A percentile compares a stretch with the other conserved stretches of the same genome.
Conservation (phyloP, 116 monocot genomes). For the Zostera marina region DNA sequence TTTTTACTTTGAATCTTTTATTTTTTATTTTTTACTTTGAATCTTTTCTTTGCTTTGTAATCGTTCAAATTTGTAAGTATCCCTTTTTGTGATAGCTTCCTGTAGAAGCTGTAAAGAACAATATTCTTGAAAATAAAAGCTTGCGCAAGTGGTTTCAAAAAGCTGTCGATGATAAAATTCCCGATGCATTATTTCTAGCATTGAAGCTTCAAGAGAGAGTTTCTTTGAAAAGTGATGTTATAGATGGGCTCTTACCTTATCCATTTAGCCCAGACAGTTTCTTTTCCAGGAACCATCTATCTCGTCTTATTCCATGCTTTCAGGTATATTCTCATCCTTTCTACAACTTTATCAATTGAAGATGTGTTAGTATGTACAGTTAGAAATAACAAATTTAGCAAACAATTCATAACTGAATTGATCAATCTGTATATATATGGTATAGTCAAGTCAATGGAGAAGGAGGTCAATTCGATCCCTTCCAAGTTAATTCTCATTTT, state of each 20-base stretch:
- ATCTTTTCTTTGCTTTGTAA: too few relatives aligned
- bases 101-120: constrained; percentile 34
- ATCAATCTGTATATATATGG: too few relatives aligned
- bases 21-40: not conserved
- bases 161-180: constrained; percentile 48
- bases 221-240: constrained; percentile 15
- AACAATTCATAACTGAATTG: too few relatives aligned
- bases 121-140: constrained; percentile 46
- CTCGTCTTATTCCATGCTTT: constrained; percentile 49
- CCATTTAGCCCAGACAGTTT: constrained; percentile 42
- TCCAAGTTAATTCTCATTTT: too few relatives aligned
- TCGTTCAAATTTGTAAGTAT: constrained; percentile 12
- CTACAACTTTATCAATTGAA: not conserved
- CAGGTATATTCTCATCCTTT: constrained; percentile 31
- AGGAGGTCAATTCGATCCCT: too few relatives aligned
- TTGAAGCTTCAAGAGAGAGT: constrained; percentile 72
- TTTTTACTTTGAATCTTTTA: not conserved
- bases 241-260: constrained; percentile 51
- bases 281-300: constrained; percentile 54
- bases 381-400: too few relatives aligned
- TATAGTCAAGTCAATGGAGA: too few relatives aligned
- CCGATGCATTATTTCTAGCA: constrained; percentile 77
- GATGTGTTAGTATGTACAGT: too few relatives aligned
- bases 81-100: constrained; percentile 41
- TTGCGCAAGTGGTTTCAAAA: constrained; percentile 59